A percentile compares a stretch with the other conserved stretches of the same genome.
phyloP scores from a whole-genome alignment of 1,139 yeast species.

The Pichia sp. region DNA sequence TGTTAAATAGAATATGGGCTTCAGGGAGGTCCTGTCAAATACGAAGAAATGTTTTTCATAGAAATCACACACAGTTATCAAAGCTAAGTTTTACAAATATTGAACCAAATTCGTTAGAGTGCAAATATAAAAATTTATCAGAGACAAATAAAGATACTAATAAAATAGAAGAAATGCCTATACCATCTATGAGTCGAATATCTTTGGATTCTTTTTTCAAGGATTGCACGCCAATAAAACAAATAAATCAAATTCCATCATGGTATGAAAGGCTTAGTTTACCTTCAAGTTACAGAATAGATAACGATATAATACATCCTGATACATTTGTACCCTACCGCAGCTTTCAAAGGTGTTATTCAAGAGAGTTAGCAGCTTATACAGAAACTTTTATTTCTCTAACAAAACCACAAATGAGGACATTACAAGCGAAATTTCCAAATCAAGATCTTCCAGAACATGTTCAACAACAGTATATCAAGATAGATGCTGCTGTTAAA shows the following conservation, averaged over 20 bases:
- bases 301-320: background rate
- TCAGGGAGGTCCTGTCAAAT: background rate
- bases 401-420: background rate
- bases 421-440: background rate
- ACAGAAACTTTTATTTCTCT: slow-evolving; percentile 5
- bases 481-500: slow-evolving; percentile 3
- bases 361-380: slow-evolving; percentile 4
- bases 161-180: background rate
- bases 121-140: background rate
- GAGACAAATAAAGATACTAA: background rate
- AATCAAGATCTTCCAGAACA: slow-evolving; percentile 4
- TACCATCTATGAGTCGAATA: slow-evolving; percentile 8
- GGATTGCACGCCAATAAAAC: too few species aligned
- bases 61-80: slow-evolving; percentile 6
- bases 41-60: background rate
- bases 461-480: slow-evolving; percentile 7
- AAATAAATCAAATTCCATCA: slow-evolving; percentile 6
- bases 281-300: slow-evolving; percentile 10
- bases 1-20: too few species aligned
- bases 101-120: background rate
- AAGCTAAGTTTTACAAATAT: slow-evolving; percentile 7
- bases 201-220: background rate
- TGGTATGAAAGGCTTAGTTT: slow-evolving; percentile 12
- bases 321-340: slow-evolving; percentile 3
- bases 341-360: slow-evolving; percentile 11